Evolutionary conservation across 2,329 filamentous ascomycete genomes (phyloP), one percentile per base, ranked within the genome.

Genomic region (Fusarium nelsonii): DNA sequence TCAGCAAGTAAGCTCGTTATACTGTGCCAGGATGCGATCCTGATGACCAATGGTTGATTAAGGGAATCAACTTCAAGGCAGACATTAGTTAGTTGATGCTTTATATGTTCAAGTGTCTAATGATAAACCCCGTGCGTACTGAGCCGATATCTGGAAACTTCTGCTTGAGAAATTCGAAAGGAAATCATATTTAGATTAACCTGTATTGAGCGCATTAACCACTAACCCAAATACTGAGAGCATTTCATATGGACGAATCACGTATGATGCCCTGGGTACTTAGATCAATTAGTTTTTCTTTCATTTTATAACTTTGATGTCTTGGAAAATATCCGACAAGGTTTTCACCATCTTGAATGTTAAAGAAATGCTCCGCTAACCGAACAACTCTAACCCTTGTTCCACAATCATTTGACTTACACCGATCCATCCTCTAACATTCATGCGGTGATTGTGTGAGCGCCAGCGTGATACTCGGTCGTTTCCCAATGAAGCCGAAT

Each of bases 21-120:
- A 63, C 59, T 63, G 59, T 63, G 23, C 8, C n/a, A 30, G n/a
- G 20, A 51, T 28, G 26, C n/a, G 23, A 30, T 39, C 18, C 10
- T 16, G 12, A 39, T 28, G 7, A 18, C n/a, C 26, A 11, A 49
- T 49, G 14, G 23, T 26, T 26, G 7, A 10, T 36, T 34, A 6
- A 15, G 10, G 33, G 23, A 23, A 23, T 23, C 23, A 20, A 5
- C 7, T 30, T 30, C 15, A 28, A n/a, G 23, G 10, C 26, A 28
- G 16, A 28, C 11, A 30, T 44, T 6, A 36, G 16, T 6, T 10
- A 37, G 23, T n/a, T 43, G n/a, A 32, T 32, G 43, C 11, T 32
- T 45, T 30, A 30, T 10, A 15, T 41, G 8, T 8, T 12, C 10
- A 10, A 18, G 11, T 18, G 4, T 23, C 23, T 23, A 44, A 18